These are phyloP conservation scores for Aureobasidium sp. DNA, from an alignment of 2,329 filamentous ascomycete species.

Conservation along the genomic window DNA sequence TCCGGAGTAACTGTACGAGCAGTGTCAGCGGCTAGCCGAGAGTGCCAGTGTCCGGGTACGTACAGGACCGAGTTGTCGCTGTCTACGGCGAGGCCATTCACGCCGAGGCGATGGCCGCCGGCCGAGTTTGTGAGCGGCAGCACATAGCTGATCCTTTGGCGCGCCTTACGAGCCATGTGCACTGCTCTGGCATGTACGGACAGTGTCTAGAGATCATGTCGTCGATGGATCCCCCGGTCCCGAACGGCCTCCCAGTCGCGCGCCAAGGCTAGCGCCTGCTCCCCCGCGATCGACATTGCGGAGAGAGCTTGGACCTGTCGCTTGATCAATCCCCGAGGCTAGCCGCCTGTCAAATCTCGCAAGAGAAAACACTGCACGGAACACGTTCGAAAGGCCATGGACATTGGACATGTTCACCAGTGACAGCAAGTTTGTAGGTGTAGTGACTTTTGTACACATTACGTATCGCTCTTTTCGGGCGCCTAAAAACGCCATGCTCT, in stretches of 20 bases:
- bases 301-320: neutral
- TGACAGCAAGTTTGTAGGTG: neutral
- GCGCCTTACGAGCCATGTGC: constrained; percentile 42
- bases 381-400: no score
- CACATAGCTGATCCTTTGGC: constrained; percentile 50
- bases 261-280: neutral
- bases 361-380: neutral
- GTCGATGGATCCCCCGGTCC: neutral
- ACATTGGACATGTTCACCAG: no score
- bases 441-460: neutral
- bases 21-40: constrained; percentile 12
- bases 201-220: neutral
- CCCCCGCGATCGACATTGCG: neutral
- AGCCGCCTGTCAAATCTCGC: neutral
- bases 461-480: neutral
- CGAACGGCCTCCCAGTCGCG: neutral
- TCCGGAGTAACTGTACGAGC: constrained; percentile 69
- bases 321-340: neutral
- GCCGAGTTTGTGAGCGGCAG: constrained; percentile 64
- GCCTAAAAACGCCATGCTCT: neutral
- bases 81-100: constrained; percentile 91
- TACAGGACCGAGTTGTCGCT: constrained; percentile 76
- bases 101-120: constrained; percentile 83
- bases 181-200: neutral
- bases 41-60: constrained; percentile 26